A percentile compares a stretch with the other conserved stretches of the same genome.
phyloP scores from a whole-genome alignment of 345 rosid species.

The Anacardium occidentale region DNA sequence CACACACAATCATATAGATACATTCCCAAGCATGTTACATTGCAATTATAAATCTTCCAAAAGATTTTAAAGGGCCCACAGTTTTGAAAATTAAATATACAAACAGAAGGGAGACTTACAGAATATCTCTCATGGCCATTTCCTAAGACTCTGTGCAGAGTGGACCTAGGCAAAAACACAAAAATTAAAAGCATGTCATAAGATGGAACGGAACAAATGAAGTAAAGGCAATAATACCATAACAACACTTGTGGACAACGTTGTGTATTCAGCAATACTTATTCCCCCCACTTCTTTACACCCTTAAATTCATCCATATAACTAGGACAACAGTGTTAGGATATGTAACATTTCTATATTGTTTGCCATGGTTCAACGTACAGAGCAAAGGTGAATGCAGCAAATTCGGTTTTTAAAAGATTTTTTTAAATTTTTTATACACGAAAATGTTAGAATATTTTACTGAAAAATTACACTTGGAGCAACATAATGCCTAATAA shows the following conservation, averaged over 20 bases:
- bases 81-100: background rate
- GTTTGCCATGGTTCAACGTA: background rate
- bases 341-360: background rate
- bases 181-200: conserved; percentile 4
- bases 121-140: conserved; percentile 79
- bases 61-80: background rate
- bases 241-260: background rate
- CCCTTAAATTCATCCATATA: background rate
- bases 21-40: background rate
- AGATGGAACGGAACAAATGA: background rate
- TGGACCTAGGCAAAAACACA: conserved; percentile 56
- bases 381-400: background rate
- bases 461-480: background rate
- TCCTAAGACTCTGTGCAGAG: conserved; percentile 85
- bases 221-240: background rate
- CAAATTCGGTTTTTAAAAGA: conserved; percentile 1
- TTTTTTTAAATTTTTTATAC: background rate
- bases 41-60: conserved; percentile 1
- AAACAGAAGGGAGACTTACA: conserved; percentile 38
- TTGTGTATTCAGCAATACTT: background rate
- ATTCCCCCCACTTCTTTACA: background rate
- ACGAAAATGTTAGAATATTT: background rate
- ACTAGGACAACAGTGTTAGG: background rate
- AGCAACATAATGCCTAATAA: background rate
- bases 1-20: background rate